These are phyloP conservation scores for Apostasia shenzhenica DNA, from an alignment of 106 monocot species.

Conservation along the genomic window DNA sequence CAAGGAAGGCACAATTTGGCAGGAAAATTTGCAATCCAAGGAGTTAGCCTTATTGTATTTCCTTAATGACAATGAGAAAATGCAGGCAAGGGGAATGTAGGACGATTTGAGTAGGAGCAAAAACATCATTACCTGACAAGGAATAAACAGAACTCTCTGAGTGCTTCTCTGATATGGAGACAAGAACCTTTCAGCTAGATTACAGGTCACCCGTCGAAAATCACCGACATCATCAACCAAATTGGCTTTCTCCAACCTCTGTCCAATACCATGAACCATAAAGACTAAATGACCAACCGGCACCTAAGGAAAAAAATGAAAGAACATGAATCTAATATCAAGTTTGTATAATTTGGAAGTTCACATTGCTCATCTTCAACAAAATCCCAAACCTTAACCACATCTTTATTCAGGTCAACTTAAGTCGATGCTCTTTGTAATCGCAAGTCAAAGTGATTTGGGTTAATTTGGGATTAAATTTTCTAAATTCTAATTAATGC, in stretches of 20 bases:
- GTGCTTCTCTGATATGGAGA: conserved; percentile 77
- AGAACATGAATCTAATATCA: not conserved
- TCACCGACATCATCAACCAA: conserved; percentile 98
- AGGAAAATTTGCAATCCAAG: no score
- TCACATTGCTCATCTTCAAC: not conserved
- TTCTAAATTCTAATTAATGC: no score
- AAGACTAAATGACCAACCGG: conserved; percentile 97
- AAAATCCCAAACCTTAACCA: not conserved
- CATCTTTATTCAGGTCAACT: not conserved
- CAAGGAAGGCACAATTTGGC: no score
- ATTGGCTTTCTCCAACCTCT: conserved; percentile 93
- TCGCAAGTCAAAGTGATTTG: no score
- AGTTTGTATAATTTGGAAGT: not conserved
- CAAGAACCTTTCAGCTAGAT: conserved; percentile 78
- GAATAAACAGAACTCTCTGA: conserved; percentile 94
- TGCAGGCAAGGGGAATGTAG: not conserved
- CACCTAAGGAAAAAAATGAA: conserved; percentile 40
- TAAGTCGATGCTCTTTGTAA: no score
- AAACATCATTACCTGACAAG: conserved; percentile 70
- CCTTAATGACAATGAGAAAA: not conserved
- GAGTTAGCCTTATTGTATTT: no score
- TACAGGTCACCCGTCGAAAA: conserved; percentile 78
- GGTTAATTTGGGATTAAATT: no score
- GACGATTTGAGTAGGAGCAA: not conserved
- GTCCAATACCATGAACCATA: conserved; percentile 99